phyloP scores from a whole-genome alignment of 371 early-diverging fungal species.

The Apophysomyces trapeziformis region DNA sequence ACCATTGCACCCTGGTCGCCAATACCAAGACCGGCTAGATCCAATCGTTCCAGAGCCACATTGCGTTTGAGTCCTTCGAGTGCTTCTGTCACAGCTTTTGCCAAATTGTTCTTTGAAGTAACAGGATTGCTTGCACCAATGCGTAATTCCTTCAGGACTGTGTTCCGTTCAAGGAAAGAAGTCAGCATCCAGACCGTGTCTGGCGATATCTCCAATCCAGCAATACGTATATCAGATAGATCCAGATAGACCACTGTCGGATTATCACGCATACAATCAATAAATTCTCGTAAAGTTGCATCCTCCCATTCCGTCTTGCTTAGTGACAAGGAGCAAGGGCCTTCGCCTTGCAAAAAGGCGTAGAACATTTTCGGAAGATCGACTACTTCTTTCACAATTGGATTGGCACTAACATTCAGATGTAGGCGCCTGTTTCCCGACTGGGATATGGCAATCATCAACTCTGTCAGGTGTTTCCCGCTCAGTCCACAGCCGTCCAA shows the following conservation, averaged over 20 bases:
- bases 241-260: constrained; percentile 27
- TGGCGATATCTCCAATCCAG: constrained; percentile 26
- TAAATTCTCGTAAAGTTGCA: constrained; percentile 37
- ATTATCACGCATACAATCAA: constrained; percentile 45
- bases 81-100: constrained; percentile 26
- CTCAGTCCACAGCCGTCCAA: constrained; percentile 35
- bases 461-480: constrained; percentile 34
- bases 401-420: constrained; percentile 36
- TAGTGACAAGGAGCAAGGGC: constrained; percentile 40
- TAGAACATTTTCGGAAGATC: constrained; percentile 41
- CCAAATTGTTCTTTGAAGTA: not conserved
- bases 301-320: constrained; percentile 50
- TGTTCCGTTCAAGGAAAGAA: constrained; percentile 45
- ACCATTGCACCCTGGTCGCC: constrained; percentile 41
- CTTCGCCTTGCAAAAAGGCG: constrained; percentile 41
- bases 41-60: constrained; percentile 26
- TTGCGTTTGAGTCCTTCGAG: constrained; percentile 36
- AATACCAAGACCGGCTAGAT: constrained; percentile 33
- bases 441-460: constrained; percentile 33
- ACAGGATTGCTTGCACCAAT: constrained; percentile 14
- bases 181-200: constrained; percentile 41
- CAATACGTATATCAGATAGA: constrained; percentile 33
- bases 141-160: constrained; percentile 25
- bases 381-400: constrained; percentile 40
- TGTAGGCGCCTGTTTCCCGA: constrained; percentile 37